Conservation (phyloP, 208 protist genomes). For the Angomonas desouzai region DNA sequence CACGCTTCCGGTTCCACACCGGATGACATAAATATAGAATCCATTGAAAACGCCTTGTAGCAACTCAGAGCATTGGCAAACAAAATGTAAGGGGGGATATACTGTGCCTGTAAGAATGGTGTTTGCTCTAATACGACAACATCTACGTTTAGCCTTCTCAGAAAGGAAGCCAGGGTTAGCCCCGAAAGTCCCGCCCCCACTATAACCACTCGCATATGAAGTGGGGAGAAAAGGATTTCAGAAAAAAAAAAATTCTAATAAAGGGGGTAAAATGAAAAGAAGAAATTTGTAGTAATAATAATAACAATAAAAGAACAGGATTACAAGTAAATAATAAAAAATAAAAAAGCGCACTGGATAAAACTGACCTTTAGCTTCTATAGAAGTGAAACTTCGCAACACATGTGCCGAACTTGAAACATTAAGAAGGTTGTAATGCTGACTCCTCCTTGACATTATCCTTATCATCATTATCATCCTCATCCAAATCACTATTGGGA, state of each 20-base stretch:
- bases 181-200: constrained; percentile 84
- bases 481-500: not conserved
- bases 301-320: not conserved
- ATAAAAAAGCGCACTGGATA: constrained; percentile 6
- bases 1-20: constrained; percentile 43
- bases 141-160: constrained; percentile 78
- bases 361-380: no score
- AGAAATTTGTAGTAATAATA: constrained; percentile 1
- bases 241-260: constrained; percentile 17
- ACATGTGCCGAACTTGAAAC: no score
- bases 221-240: constrained; percentile 1
- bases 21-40: constrained; percentile 41
- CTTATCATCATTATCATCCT: not conserved
- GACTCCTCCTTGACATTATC: not conserved
- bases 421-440: not conserved
- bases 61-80: constrained; percentile 88
- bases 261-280: not conserved
- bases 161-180: constrained; percentile 71
- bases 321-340: not conserved
- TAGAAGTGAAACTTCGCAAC: no score
- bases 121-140: constrained; percentile 85
- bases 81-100: constrained; percentile 59
- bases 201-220: constrained; percentile 75
- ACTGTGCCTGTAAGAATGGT: constrained; percentile 58
- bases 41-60: constrained; percentile 83